phyloP scores from a whole-genome alignment of 306 rosid genomes.

The Trifolium subterraneum region DNA sequence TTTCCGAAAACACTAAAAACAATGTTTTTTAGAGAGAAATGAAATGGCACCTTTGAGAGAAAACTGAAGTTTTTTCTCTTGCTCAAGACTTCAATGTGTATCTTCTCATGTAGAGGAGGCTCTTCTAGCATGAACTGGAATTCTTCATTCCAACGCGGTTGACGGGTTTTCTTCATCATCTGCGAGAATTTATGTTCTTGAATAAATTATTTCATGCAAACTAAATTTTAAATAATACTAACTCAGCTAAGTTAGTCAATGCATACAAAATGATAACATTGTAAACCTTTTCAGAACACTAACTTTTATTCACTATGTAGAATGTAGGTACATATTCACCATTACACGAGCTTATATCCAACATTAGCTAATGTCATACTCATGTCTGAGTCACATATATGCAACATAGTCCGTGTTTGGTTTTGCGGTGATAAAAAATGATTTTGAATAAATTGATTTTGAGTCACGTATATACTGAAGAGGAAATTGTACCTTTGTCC shows the following conservation, averaged over 20 bases:
- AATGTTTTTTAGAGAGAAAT: slow-evolving; percentile 15
- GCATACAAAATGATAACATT: slow-evolving; percentile 18
- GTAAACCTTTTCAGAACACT: background rate
- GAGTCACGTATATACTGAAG: background rate
- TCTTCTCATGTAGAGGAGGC: slow-evolving; percentile 83
- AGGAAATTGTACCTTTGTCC: slow-evolving; percentile 66
- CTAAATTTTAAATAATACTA: slow-evolving; percentile 6
- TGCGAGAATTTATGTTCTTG: slow-evolving; percentile 32
- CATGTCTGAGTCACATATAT: no score
- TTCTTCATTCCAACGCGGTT: slow-evolving; percentile 89
- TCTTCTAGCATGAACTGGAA: slow-evolving; percentile 89
- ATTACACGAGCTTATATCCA: no score
- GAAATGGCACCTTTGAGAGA: slow-evolving; percentile 62
- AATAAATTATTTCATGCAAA: slow-evolving; percentile 5
- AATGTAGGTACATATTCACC: no score
- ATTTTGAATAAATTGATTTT: background rate
- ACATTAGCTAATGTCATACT: no score
- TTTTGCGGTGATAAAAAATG: background rate
- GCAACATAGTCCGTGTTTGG: background rate
- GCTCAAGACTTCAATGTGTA: slow-evolving; percentile 75
- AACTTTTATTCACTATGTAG: background rate
- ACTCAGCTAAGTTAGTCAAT: background rate
- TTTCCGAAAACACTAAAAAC: background rate
- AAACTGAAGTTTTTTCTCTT: slow-evolving; percentile 61
- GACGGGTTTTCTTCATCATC: slow-evolving; percentile 74